Evolutionary conservation across 1,284 basidiomycete genomes (phyloP), one percentile per base, ranked within the genome.

Genomic region (Ganoderma sp.): DNA sequence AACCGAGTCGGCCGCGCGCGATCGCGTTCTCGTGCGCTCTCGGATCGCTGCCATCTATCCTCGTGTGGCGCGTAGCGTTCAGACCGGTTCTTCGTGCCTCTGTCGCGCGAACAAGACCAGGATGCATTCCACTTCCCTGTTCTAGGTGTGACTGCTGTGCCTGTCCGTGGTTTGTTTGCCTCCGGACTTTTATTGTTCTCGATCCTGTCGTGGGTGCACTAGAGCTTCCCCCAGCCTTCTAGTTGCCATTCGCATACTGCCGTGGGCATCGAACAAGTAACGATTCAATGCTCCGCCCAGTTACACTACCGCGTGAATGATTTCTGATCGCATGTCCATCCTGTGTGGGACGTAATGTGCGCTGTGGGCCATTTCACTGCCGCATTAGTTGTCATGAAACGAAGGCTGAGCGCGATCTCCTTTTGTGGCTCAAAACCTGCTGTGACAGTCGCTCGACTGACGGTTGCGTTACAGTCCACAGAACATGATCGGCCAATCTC

Each of bases 401-500:
- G 19, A 56, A 56, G 15, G 37, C 57, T 41, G n/a, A 39, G 6
- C 56, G 17, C 8, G 8, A 32, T 7, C 3, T 32, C 9, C 32
- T 28, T 28, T 60, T 41, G 37, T n/a, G 14, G 32, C 19, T 39
- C 37, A n/a, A n/a, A n/a, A 22, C 43, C 45, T 48, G 37, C 25
- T 50, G 45, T 32, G 32, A 62, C 17, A 52, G 39, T 4, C 25
- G 48, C 71, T 67, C 65, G 67, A 60, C 37, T 42, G 22, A 60
- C 39, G 15, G 32, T 68, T 61, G 41, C 42, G 15, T 52, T 32
- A 39, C 70, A 98, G 96, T 22, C 93, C 97, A 8, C 92, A 91
- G 67, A 99, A 99, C 82, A 97, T 99, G 91, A 99, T 99, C 79
- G 98, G 96, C 12, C 98, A 99, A 82, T 98, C 96, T 61, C 98